phyloP scores from a whole-genome alignment of 345 rosid genomes.

The Brassica cretica region DNA sequence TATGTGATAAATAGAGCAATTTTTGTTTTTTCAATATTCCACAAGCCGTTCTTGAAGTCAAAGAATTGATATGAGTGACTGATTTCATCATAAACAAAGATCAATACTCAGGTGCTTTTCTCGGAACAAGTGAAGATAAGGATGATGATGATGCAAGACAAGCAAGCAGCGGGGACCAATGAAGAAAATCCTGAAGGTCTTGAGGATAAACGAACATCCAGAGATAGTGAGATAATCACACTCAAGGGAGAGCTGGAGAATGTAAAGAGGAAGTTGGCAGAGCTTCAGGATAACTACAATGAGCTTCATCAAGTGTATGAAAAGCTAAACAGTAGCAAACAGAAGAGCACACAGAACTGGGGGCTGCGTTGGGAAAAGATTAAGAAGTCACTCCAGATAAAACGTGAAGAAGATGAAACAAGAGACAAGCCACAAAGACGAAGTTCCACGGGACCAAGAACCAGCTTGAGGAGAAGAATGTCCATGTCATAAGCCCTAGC shows the following conservation, averaged over 20 bases:
- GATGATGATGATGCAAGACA: slow-evolving; percentile 57
- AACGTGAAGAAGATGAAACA: slow-evolving; percentile 46
- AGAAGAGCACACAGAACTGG: slow-evolving; percentile 46
- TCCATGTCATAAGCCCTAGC: slow-evolving; percentile 46
- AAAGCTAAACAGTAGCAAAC: slow-evolving; percentile 51
- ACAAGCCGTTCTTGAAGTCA: not conserved
- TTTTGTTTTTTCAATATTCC: not conserved
- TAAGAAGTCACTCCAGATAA: slow-evolving; percentile 50
- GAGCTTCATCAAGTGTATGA: slow-evolving; percentile 67
- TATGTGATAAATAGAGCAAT: slow-evolving; percentile 29
- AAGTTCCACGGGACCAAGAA: slow-evolving; percentile 27
- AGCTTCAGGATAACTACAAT: slow-evolving; percentile 62
- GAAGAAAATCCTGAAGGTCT: slow-evolving; percentile 44
- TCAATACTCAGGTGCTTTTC: slow-evolving; percentile 61
- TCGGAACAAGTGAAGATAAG: slow-evolving; percentile 85
- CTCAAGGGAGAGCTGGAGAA: slow-evolving; percentile 64
- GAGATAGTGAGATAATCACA: slow-evolving; percentile 49
- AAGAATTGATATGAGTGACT: not conserved
- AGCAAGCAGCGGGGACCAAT: slow-evolving; percentile 42
- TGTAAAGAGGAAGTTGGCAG: slow-evolving; percentile 57
- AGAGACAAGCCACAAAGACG: slow-evolving; percentile 39
- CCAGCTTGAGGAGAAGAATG: slow-evolving; percentile 41
- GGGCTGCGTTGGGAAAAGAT: slow-evolving; percentile 54
- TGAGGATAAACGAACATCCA: slow-evolving; percentile 46
- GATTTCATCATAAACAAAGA: slow-evolving; percentile 11